phyloP scores from a whole-genome alignment of 805 yeast species.

The Ogataea henricii region DNA sequence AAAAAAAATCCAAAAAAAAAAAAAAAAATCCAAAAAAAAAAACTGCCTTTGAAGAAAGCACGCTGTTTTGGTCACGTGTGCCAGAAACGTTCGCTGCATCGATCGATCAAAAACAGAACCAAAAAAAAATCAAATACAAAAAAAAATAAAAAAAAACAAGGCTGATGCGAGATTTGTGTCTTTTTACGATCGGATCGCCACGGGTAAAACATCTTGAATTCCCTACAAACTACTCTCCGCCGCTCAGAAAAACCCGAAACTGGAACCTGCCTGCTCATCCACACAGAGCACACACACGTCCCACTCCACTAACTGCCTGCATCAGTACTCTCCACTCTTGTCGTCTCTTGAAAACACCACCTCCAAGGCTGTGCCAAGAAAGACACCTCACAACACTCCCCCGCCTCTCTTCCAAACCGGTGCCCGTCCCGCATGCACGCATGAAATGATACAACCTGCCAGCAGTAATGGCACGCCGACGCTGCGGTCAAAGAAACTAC shows the following conservation, averaged over 20 bases:
- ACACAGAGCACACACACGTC: too few relatives aligned
- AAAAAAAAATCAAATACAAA: neutral
- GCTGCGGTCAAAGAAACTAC: slow-evolving; percentile 11
- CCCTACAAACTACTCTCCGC: neutral
- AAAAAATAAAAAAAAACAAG: neutral
- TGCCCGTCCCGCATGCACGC: neutral
- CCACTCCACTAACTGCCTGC: neutral
- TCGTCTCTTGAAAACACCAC: neutral
- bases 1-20: neutral
- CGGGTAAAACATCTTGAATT: neutral
- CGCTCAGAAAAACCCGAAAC: neutral
- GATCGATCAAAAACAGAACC: neutral
- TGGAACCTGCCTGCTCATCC: too few relatives aligned
- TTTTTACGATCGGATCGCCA: neutral
- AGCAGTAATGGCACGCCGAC: slow-evolving; percentile 1
- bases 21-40: neutral
- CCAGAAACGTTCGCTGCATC: neutral
- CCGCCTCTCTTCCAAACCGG: neutral
- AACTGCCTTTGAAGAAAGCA: neutral
- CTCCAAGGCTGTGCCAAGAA: neutral
- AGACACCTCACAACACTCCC: neutral
- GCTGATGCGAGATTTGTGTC: neutral
- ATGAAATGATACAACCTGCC: slow-evolving; percentile 4
- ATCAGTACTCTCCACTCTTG: neutral
- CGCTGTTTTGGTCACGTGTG: neutral